A percentile compares a stretch with the other conserved stretches of the same genome.
phyloP scores from a whole-genome alignment of 495 filamentous ascomycete species.

The Penicillium verhagenii region DNA sequence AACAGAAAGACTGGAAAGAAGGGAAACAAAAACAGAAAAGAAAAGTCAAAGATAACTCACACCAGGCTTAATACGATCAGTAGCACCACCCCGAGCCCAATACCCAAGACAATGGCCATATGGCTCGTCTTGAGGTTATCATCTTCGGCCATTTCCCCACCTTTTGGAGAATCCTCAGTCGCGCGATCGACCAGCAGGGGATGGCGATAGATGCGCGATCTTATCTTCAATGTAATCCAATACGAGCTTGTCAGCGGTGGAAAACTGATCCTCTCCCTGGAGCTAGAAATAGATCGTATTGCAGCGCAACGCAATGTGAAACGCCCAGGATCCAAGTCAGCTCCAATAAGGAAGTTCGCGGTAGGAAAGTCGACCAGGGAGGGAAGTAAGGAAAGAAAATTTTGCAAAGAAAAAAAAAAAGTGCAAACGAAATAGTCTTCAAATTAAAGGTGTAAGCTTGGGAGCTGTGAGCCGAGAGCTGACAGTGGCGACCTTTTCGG shows the following conservation, averaged over 20 bases:
- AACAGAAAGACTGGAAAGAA: background rate
- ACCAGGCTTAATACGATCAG: constrained; percentile 39
- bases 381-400: background rate
- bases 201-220: too few species aligned
- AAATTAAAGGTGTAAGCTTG: too few species aligned
- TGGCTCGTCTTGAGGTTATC: constrained; percentile 26
- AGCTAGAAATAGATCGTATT: background rate
- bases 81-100: constrained; percentile 38
- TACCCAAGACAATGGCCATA: constrained; percentile 41
- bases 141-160: constrained; percentile 18
- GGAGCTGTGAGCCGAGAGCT: too few species aligned
- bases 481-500: background rate
- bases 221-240: too few species aligned
- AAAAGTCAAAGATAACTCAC: constrained; percentile 21
- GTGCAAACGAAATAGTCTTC: background rate
- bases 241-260: too few species aligned
- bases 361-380: background rate
- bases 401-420: background rate
- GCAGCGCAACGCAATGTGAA: background rate
- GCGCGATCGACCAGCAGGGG: background rate
- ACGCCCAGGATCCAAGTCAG: background rate
- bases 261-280: too few species aligned
- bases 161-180: background rate
- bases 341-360: background rate
- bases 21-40: background rate